Percentiles rank a stretch among this genome's conserved stretches.
Evolutionary conservation across 306 rosid genomes (phyloP).

Genomic region (Luffa acutangula): DNA sequence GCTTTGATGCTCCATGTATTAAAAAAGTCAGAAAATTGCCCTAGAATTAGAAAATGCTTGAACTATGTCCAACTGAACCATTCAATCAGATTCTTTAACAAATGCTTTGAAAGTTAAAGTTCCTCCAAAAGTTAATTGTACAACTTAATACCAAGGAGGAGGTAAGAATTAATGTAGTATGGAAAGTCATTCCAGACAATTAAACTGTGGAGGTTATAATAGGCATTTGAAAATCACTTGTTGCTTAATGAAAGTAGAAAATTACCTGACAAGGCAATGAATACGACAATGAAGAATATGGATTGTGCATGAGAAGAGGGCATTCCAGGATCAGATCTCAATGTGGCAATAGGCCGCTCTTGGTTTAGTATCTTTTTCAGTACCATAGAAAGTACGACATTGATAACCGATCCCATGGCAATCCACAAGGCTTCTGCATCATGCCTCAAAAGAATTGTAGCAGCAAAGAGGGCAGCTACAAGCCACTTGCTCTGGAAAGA

Average conservation of each 20-base stretch:
- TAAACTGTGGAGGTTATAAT: background rate
- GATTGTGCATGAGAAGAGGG: conserved; percentile 87
- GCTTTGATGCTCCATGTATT: background rate
- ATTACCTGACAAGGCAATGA: conserved; percentile 54
- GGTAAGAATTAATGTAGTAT: background rate
- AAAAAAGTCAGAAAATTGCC: background rate
- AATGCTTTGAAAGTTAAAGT: background rate
- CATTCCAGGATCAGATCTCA: conserved; percentile 89
- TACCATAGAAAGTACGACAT: conserved; percentile 33
- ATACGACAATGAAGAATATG: conserved; percentile 47
- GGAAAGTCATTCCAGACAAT: background rate
- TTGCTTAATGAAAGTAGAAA: conserved; percentile 11
- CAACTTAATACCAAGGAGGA: background rate
- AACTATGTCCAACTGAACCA: background rate
- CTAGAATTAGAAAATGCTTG: background rate
- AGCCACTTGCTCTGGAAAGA: conserved; percentile 82
- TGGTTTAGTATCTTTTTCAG: conserved; percentile 70
- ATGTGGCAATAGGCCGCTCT: conserved; percentile 54
- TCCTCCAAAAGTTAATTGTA: background rate
- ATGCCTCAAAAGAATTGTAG: conserved; percentile 62
- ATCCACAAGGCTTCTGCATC: conserved; percentile 78
- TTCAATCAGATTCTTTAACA: background rate
- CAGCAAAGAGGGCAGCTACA: conserved; percentile 39
- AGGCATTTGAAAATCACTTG: background rate
- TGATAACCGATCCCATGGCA: conserved; percentile 55